Percentiles rank a stretch among this genome's conserved stretches.
Evolutionary conservation across 129 eudicot species (phyloP).

Genomic region (Mikania micrantha): DNA sequence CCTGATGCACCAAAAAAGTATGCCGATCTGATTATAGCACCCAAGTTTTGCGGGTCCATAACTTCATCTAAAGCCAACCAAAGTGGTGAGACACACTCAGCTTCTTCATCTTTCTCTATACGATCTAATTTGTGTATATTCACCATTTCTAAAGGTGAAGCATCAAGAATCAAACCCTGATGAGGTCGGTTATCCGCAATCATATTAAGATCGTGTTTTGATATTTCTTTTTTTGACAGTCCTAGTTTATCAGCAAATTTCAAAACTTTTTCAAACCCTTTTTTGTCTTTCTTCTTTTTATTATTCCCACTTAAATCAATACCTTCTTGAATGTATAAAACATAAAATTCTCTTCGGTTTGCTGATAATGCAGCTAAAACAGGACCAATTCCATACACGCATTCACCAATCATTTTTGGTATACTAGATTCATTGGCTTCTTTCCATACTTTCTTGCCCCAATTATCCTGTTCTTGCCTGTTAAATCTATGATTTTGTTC

Average conservation of each 20-base stretch:
- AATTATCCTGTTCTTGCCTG: slow-evolving; percentile 78
- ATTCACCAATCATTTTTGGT: slow-evolving; percentile 84
- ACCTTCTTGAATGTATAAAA: slow-evolving; percentile 78
- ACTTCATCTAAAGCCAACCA: slow-evolving; percentile 98
- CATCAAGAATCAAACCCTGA: slow-evolving; percentile 86
- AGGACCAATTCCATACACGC: slow-evolving; percentile 88
- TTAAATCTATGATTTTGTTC: slow-evolving; percentile 46
- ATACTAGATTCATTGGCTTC: slow-evolving; percentile 77
- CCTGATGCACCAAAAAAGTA: slow-evolving; percentile 91
- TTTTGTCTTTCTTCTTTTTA: slow-evolving; percentile 86
- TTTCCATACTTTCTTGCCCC: slow-evolving; percentile 82
- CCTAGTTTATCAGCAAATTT: slow-evolving; percentile 72
- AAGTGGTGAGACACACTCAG: slow-evolving; percentile 40
- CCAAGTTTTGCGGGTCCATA: slow-evolving; percentile 92
- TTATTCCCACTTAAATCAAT: slow-evolving; percentile 68
- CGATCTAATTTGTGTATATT: slow-evolving; percentile 65
- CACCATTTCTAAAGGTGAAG: slow-evolving; percentile 94
- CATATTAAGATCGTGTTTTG: slow-evolving; percentile 96
- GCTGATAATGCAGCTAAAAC: slow-evolving; percentile 86
- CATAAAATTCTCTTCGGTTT: slow-evolving; percentile 73
- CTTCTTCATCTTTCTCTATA: slow-evolving; percentile 22
- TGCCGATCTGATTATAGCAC: slow-evolving; percentile 85
- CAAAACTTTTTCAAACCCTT: slow-evolving; percentile 76
- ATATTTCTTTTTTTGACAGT: slow-evolving; percentile 48
- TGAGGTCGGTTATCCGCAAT: slow-evolving; percentile 83